A percentile compares a stretch with the other conserved stretches of the same genome.
phyloP scores from a whole-genome alignment of 305 asterid genomes.

The Solanum aculeatissimum region DNA sequence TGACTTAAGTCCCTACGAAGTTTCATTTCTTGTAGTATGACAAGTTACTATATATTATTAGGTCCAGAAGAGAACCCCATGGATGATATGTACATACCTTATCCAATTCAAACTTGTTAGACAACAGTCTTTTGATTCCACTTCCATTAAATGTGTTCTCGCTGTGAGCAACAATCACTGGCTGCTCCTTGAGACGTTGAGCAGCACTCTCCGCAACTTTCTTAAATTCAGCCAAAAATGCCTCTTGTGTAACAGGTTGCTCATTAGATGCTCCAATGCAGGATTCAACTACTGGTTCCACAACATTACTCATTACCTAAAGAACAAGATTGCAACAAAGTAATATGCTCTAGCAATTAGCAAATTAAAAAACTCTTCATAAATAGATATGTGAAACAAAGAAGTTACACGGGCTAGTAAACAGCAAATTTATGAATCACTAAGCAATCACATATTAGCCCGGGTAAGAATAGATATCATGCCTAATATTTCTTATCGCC shows the following conservation, averaged over 20 bases:
- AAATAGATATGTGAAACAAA: not conserved
- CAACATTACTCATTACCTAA: slow-evolving; percentile 57
- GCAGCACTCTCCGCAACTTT: slow-evolving; percentile 42
- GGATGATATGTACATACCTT: slow-evolving; percentile 28
- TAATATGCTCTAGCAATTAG: not conserved
- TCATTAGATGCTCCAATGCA: slow-evolving; percentile 27
- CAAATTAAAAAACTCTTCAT: not conserved
- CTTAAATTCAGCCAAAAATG: slow-evolving; percentile 44
- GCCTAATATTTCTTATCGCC: not conserved
- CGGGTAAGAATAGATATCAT: not conserved
- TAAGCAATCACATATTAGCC: not conserved
- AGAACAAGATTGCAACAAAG: not conserved
- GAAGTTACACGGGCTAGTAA: not conserved
- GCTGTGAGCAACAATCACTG: slow-evolving; percentile 83
- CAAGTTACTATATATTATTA: not conserved
- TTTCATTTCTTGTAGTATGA: not conserved
- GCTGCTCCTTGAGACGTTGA: slow-evolving; percentile 62
- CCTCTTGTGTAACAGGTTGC: slow-evolving; percentile 51
- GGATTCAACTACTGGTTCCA: slow-evolving; percentile 60
- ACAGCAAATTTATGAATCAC: not conserved
- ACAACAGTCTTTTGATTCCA: slow-evolving; percentile 56
- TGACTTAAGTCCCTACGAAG: not conserved
- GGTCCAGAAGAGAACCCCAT: not conserved
- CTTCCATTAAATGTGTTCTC: slow-evolving; percentile 81
- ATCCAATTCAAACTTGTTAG: slow-evolving; percentile 75